Evolutionary conservation across 768 basidiomycete species (phyloP).

Genomic region (Naganishia friedmannii): DNA sequence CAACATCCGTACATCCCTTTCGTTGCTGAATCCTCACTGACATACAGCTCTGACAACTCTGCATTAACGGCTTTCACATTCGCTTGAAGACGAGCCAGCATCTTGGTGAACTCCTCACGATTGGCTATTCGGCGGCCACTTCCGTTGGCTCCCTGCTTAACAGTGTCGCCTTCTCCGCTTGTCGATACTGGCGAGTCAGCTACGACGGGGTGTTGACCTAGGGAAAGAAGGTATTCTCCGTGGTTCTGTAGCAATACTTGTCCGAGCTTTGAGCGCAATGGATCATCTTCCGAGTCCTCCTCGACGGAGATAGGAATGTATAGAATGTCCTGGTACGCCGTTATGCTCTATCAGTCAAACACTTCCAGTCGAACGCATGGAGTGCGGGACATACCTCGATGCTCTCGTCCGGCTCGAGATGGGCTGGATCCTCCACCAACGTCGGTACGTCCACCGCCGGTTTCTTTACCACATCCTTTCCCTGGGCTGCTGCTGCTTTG

Average conservation of each 20-base stretch:
- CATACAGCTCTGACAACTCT: conserved; percentile 46
- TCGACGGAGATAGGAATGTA: conserved; percentile 25
- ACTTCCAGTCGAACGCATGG: background rate
- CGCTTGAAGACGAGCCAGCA: conserved; percentile 39
- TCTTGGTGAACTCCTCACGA: conserved; percentile 27
- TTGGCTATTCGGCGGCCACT: conserved; percentile 34
- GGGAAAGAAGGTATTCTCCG: conserved; percentile 49
- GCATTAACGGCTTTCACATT: conserved; percentile 37
- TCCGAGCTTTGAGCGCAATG: conserved; percentile 34
- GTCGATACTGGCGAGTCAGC: conserved; percentile 28
- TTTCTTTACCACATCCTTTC: background rate
- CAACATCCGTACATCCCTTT: conserved; percentile 40
- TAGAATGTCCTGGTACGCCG: conserved; percentile 19
- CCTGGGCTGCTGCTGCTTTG: background rate
- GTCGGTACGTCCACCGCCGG: background rate
- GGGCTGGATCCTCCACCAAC: conserved; percentile 9
- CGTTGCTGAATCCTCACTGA: conserved; percentile 22
- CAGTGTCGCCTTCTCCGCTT: background rate
- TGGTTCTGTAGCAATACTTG: conserved; percentile 37
- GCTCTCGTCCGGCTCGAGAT: background rate
- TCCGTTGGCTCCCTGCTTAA: background rate
- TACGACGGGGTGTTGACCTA: conserved; percentile 46
- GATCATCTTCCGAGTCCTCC: conserved; percentile 28
- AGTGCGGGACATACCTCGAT: conserved; percentile 15
- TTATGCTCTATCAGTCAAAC: background rate